Evolutionary conservation across 2,329 filamentous ascomycete genomes (phyloP).

Genomic region (Talaromyces sp.): DNA sequence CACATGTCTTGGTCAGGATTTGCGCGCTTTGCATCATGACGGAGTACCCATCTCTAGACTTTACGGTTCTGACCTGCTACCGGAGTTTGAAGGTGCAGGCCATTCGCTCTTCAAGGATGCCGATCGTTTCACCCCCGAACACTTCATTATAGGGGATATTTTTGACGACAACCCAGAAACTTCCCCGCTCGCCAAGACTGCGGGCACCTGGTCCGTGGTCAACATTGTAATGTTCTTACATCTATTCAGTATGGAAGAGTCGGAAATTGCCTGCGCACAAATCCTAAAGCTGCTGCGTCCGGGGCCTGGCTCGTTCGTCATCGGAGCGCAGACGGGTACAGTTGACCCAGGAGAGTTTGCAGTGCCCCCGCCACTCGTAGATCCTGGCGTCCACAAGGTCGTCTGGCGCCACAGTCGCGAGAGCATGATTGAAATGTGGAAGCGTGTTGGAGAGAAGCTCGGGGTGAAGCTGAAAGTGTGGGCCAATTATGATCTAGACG

Average conservation of each 20-base stretch:
- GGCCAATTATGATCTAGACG: conserved; percentile 6
- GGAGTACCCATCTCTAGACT: conserved; percentile 26
- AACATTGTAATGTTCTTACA: conserved; percentile 5
- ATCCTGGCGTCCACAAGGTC: conserved; percentile 1
- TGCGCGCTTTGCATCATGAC: conserved; percentile 37
- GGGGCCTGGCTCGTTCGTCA: neutral
- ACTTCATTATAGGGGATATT: conserved; percentile 6
- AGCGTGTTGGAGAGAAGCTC: conserved; percentile 6
- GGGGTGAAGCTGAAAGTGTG: conserved; percentile 3
- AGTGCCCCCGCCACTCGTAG: neutral
- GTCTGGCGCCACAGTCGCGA: conserved; percentile 5
- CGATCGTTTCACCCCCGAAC: neutral
- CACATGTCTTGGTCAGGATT: conserved; percentile 39
- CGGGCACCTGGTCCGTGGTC: conserved; percentile 2
- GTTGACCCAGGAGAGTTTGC: neutral
- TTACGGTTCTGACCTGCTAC: conserved; percentile 34
- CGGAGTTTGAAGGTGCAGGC: conserved; percentile 32
- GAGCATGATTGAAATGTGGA: conserved; percentile 8
- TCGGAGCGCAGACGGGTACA: conserved; percentile 1
- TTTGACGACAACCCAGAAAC: neutral
- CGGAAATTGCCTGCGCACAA: neutral
- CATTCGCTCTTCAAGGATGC: conserved; percentile 4
- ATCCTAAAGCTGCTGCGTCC: conserved; percentile 5
- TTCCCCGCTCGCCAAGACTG: neutral
- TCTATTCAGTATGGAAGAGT: conserved; percentile 3